Evolutionary conservation across 2,329 filamentous ascomycete genomes (phyloP), one percentile per base, ranked within the genome.

Genomic region (Pseudogymnoascus sp.): DNA sequence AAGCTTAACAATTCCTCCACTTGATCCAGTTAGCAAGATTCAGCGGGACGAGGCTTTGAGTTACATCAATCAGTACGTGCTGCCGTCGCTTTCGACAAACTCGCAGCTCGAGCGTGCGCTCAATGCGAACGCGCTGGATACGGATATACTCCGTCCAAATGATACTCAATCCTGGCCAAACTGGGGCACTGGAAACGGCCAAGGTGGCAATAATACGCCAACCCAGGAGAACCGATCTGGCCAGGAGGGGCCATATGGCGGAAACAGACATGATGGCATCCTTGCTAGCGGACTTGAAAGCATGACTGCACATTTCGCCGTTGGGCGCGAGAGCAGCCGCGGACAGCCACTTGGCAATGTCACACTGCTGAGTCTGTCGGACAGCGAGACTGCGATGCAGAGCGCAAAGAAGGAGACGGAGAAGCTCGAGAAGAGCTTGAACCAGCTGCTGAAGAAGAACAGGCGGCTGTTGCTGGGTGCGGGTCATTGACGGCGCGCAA

Each of bases 31-130:
- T 27, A 80, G 80, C 65, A 87, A 87, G 75, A 83, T 87, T 66
- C 84, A 86, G 71, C 81, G 84, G 10, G 84, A 87, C 67, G 85
- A 87, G 69, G 84, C 84, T 0, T 80, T 88, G 40, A 82, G 80
- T 71, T 87, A 87, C 72, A 87, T 88, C 73, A 87, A 88, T 71
- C 85, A 88, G 72, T 86, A 85, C 66, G 83, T 88, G 1, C 76
- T 87, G 35, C 85, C 85, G 7, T 72, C 72, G 6, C 68, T 74
- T 6, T 70, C 71, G 9, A 72, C 68, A 10, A 72, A 70, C 58
- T 66, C 69, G 7, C 72, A 74, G 58, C 64, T 73, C n/a, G 72
- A 73, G 60, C 71, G 70, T 27, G 70, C 71, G 10, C 63, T 74
- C 9, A 72, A 72, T 60, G 68, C 68, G 10, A 73, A 72, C 58